Evolutionary conservation across 208 protist genomes (phyloP).

Genomic region (Crithidia fasciculata): DNA sequence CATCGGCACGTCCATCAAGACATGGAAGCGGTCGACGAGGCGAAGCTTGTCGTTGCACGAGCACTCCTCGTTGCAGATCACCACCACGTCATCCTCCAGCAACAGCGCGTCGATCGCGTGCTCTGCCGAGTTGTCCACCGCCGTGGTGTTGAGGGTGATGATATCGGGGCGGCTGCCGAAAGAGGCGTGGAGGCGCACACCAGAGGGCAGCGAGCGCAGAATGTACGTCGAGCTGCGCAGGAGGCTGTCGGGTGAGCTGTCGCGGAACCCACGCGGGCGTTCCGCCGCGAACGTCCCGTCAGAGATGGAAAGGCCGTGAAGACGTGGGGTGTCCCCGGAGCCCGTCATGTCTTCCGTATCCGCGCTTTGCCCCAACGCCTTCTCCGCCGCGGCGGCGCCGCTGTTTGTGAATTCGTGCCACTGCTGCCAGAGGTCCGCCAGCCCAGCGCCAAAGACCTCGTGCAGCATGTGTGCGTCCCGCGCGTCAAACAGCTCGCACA

Average conservation of each 20-base stretch:
- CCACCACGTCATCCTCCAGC: conserved; percentile 59
- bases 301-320: background rate
- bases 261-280: too few relatives aligned
- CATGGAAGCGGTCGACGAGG: conserved; percentile 57
- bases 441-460: conserved; percentile 11
- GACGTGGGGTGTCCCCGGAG: too few relatives aligned
- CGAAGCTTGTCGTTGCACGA: conserved; percentile 45
- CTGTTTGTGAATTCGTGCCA: conserved; percentile 29
- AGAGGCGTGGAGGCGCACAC: background rate
- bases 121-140: conserved; percentile 13
- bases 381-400: conserved; percentile 24
- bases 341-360: too few relatives aligned
- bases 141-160: background rate
- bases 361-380: conserved; percentile 13
- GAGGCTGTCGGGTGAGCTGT: conserved; percentile 1
- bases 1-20: conserved; percentile 42
- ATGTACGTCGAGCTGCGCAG: conserved; percentile 10
- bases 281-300: too few relatives aligned
- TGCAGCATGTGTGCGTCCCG: conserved; percentile 11
- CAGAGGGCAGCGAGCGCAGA: conserved; percentile 17
- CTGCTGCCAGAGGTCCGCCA: conserved; percentile 10
- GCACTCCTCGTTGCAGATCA: conserved; percentile 65
- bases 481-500: conserved; percentile 24
- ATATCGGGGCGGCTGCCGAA: background rate
- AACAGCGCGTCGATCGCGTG: conserved; percentile 42